Conservation (phyloP, 306 rosid genomes). For the Inga laurina region DNA sequence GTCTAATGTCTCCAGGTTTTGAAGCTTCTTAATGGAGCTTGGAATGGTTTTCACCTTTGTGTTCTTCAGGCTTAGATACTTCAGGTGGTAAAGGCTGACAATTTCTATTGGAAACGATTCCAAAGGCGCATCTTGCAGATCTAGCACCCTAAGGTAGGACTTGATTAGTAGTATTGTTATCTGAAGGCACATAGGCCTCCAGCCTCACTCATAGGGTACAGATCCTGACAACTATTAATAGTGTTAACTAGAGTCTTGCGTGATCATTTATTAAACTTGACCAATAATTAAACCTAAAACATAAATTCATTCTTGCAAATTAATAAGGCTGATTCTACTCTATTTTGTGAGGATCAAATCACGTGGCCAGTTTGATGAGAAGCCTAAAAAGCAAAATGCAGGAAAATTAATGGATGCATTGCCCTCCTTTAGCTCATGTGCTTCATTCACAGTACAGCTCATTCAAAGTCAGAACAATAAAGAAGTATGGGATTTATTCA, state of each 20-base stretch:
- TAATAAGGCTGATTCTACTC: background rate
- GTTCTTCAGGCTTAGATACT: constrained; percentile 53
- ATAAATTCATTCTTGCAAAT: background rate
- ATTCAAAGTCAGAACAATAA: background rate
- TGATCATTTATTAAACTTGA: background rate
- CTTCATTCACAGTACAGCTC: background rate
- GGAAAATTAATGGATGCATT: background rate
- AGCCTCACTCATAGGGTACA: background rate
- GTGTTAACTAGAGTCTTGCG: background rate
- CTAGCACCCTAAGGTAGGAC: constrained; percentile 35
- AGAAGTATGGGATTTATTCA: constrained; percentile 11
- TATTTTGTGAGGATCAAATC: background rate
- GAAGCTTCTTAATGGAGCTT: constrained; percentile 46
- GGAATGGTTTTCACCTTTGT: constrained; percentile 55
- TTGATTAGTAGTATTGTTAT: too few species aligned
- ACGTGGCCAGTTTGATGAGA: background rate
- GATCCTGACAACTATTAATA: background rate
- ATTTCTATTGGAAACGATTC: constrained; percentile 47
- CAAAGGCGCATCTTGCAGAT: constrained; percentile 48
- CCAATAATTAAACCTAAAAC: background rate
- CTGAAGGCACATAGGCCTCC: too few species aligned
- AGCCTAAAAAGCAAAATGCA: background rate
- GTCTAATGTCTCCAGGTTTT: constrained; percentile 50
- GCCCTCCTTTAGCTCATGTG: background rate
- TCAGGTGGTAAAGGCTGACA: constrained; percentile 44